phyloP scores from a whole-genome alignment of 306 rosid genomes.

The Dryas octopetala region DNA sequence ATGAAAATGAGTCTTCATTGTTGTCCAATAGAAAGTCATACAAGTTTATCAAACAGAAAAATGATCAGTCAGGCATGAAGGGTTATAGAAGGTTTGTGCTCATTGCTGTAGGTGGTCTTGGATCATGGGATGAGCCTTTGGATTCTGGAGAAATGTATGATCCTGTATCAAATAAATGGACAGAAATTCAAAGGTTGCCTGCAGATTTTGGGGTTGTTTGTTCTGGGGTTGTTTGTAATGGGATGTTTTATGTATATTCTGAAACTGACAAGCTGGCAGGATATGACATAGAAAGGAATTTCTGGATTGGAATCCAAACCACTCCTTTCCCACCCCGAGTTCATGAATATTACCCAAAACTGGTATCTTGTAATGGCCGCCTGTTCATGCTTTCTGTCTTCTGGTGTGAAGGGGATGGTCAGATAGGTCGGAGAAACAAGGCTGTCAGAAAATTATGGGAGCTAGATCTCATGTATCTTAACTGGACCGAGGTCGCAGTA shows the following conservation, averaged over 20 bases:
- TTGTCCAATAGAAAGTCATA: constrained; percentile 60
- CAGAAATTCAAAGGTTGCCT: constrained; percentile 80
- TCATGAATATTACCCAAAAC: constrained; percentile 86
- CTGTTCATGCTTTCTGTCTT: constrained; percentile 85
- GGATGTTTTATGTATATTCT: constrained; percentile 87
- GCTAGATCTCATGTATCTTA: constrained; percentile 75
- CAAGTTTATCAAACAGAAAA: constrained; percentile 67
- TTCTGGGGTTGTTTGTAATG: constrained; percentile 85
- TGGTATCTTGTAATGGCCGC: constrained; percentile 70
- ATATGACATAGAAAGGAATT: constrained; percentile 76
- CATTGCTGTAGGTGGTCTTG: constrained; percentile 88
- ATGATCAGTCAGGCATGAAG: constrained; percentile 62
- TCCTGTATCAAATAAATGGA: constrained; percentile 82
- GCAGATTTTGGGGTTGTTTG: constrained; percentile 72
- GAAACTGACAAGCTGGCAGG: constrained; percentile 88
- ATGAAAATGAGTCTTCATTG: constrained; percentile 57
- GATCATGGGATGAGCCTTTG: constrained; percentile 96
- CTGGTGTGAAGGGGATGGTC: constrained; percentile 99
- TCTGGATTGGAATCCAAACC: constrained; percentile 79
- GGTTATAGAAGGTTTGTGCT: constrained; percentile 66
- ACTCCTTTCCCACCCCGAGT: constrained; percentile 72
- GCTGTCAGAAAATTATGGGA: constrained; percentile 97
- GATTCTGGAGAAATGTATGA: constrained; percentile 95
- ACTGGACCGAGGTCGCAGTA: constrained; percentile 82
- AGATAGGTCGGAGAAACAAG: constrained; percentile 88